Conservation (phyloP, 257 asterid species). For the Scutellaria baicalensis region DNA sequence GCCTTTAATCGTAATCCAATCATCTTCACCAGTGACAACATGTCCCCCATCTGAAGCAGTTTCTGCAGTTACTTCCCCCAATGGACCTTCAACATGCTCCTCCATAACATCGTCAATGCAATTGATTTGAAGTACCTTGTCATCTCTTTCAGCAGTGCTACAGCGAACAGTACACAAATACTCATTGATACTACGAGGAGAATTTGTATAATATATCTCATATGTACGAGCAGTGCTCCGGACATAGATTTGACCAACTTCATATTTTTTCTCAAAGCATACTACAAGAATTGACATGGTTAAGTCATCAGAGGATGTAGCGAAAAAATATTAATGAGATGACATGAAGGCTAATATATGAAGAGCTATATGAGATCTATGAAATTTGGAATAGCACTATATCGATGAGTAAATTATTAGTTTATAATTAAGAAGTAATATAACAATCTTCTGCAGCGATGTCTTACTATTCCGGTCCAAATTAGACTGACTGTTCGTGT, state of each 20-base stretch:
- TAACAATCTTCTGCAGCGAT: neutral
- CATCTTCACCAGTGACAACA: slow-evolving; percentile 58
- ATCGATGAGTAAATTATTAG: neutral
- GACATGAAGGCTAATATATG: neutral
- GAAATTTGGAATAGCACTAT: neutral
- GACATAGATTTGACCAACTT: slow-evolving; percentile 66
- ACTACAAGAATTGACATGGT: slow-evolving; percentile 40
- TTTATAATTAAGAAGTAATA: neutral
- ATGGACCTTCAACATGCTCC: slow-evolving; percentile 22
- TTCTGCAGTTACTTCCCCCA: slow-evolving; percentile 29
- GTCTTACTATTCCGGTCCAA: neutral
- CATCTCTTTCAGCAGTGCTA: slow-evolving; percentile 66
- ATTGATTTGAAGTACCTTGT: slow-evolving; percentile 40
- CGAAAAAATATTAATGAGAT: neutral
- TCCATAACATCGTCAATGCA: slow-evolving; percentile 26
- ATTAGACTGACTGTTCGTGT: neutral
- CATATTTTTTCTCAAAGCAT: slow-evolving; percentile 48
- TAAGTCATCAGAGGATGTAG: neutral
- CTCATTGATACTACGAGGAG: slow-evolving; percentile 41
- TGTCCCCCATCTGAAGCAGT: slow-evolving; percentile 30
- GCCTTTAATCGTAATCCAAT: slow-evolving; percentile 70
- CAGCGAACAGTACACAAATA: slow-evolving; percentile 90
- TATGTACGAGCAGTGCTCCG: slow-evolving; percentile 90
- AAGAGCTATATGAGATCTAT: neutral
- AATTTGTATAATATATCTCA: slow-evolving; percentile 60